phyloP scores from a whole-genome alignment of 108 stramenopile genomes.

The Ochromonas danica region DNA sequence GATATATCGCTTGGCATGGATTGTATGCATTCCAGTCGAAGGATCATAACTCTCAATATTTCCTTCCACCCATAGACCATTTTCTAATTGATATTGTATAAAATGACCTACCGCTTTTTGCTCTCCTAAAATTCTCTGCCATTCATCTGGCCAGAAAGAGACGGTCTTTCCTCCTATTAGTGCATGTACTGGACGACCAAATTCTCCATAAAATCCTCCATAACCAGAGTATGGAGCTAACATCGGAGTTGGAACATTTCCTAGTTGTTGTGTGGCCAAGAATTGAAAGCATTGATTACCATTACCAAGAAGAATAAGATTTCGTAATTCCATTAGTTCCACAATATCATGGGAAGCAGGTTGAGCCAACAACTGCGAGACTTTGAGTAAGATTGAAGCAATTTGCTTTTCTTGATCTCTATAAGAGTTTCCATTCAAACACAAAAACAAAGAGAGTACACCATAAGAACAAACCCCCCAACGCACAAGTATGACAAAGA shows the following conservation, averaged over 20 bases:
- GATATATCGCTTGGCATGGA: neutral
- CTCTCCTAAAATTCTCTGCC: neutral
- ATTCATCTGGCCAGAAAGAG: conserved; percentile 32
- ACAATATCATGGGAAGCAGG: conserved; percentile 4
- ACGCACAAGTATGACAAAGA: too few species aligned
- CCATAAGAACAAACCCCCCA: too few species aligned
- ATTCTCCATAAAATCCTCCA: conserved; percentile 11
- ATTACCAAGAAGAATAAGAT: neutral
- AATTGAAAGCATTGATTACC: neutral
- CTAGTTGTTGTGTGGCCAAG: neutral
- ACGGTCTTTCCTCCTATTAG: neutral
- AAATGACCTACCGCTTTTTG: conserved; percentile 28
- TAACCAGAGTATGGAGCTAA: neutral
- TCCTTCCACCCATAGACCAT: neutral
- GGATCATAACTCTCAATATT: neutral
- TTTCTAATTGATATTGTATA: neutral
- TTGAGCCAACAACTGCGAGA: neutral
- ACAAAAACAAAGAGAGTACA: too few species aligned
- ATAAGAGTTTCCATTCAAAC: too few species aligned
- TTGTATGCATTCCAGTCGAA: neutral
- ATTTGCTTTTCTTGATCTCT: too few species aligned
- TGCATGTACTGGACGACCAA: conserved; percentile 8
- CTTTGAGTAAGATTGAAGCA: too few species aligned
- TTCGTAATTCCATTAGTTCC: conserved; percentile 21
- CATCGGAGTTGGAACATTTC: neutral